phyloP scores from a whole-genome alignment of 1,284 basidiomycete genomes.

The Phaffia rhodozyma region DNA sequence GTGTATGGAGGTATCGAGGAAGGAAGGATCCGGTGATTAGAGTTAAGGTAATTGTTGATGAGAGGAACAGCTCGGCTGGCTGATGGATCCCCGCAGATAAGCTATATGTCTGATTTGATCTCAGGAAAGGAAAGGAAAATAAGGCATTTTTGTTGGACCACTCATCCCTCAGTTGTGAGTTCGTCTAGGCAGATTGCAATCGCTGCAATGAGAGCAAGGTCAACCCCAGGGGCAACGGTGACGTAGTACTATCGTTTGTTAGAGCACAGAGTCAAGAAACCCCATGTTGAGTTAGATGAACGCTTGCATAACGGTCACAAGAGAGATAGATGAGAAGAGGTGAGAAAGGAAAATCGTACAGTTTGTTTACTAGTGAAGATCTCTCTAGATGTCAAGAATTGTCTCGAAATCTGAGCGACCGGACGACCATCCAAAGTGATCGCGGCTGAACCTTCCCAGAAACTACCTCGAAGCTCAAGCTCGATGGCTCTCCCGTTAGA shows the following conservation, averaged over 20 bases:
- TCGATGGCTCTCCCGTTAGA: slow-evolving; percentile 22
- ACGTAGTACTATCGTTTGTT: slow-evolving; percentile 29
- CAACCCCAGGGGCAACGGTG: slow-evolving; percentile 36
- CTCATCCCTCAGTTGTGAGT: slow-evolving; percentile 26
- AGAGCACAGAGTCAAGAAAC: neutral
- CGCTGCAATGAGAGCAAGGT: slow-evolving; percentile 36
- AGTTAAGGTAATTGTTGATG: too few relatives aligned
- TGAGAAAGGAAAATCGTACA: neutral
- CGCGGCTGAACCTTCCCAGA: slow-evolving; percentile 30
- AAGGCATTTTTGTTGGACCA: neutral
- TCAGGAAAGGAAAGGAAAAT: too few relatives aligned
- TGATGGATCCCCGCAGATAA: too few relatives aligned
- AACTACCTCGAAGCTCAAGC: slow-evolving; percentile 26
- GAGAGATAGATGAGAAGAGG: neutral
- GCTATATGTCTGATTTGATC: too few relatives aligned
- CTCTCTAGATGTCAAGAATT: slow-evolving; percentile 27
- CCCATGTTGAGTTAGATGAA: too few relatives aligned
- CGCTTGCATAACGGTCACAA: too few relatives aligned
- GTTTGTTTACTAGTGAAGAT: slow-evolving; percentile 30
- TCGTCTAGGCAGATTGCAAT: slow-evolving; percentile 38
- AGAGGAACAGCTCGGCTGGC: too few relatives aligned
- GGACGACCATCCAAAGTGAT: slow-evolving; percentile 26
- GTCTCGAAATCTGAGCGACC: slow-evolving; percentile 30
- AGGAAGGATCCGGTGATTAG: too few relatives aligned
- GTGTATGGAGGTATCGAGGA: too few relatives aligned